Evolutionary conservation across 768 basidiomycete genomes (phyloP), one percentile per base, ranked within the genome.

Genomic region (Chlorophyllum brunneum): DNA sequence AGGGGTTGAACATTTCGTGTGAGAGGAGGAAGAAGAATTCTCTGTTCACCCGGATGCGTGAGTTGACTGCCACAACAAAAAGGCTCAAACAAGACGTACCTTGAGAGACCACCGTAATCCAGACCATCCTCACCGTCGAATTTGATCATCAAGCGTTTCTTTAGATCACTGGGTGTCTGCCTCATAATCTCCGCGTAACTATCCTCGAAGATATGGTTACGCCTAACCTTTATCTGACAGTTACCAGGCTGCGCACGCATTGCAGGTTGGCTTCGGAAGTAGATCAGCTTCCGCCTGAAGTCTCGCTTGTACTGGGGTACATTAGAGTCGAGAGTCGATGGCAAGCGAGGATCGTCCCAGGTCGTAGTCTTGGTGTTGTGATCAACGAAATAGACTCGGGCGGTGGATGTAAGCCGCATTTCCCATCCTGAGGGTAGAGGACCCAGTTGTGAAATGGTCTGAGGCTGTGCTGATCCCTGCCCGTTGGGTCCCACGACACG

Each of bases 351-450:
- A 67, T 99, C 97, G 67, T 99, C 97, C 97, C 97, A 99, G 1
- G 97, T 99, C 26, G 97, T 99, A 27, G 97, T 99, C 82, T 98
- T 98, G 50, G 97, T 98, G 72, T 98, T 98, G 75, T 99, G 97
- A 68, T 99, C 97, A 48, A 99, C 97, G 65, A 99, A 99, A 76
- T 99, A 99, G 5, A 99, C 97, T 42, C 97, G 86, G 1, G 97
- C 95, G 1, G 97, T 98, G 3, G 91, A 87, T 5, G 97, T 99
- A 47, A 99, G 87, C 40, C 97, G 92, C 97, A 99, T 99, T 70
- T 99, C 97, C 97, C 97, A 99, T 50, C 97, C 97, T 36, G 91
- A 94, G 3, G 97, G 97, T 18, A 99, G 70, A 24, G 97, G 97
- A 2, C 97, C 97, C 20, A 99, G 86, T 65, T 98, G 95, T 9